Evolutionary conservation across 495 filamentous ascomycete species (phyloP).

Genomic region (Podospora bellae-mahoneyi): DNA sequence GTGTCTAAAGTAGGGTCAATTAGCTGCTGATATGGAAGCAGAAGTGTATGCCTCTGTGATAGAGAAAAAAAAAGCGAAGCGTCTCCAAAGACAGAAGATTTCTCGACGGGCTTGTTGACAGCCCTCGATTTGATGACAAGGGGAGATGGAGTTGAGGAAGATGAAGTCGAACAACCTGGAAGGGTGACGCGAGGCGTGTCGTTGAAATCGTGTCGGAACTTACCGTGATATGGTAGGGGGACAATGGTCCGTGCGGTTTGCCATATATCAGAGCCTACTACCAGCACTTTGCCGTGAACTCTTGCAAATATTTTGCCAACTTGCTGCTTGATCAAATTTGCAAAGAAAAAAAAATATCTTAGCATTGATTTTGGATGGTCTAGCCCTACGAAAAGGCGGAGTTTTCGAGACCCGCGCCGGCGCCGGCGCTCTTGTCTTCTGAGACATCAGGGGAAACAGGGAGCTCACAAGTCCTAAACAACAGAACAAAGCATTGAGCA

Average conservation of each 20-base stretch:
- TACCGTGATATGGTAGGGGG: not conserved
- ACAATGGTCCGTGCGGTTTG: not conserved
- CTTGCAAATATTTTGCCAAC: not conserved
- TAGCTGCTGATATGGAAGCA: not conserved
- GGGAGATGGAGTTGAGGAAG: not conserved
- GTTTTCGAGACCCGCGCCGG: too few species aligned
- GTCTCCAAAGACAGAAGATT: not conserved
- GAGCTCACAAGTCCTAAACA: too few species aligned
- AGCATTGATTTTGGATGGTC: too few species aligned
- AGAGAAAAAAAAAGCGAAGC: not conserved
- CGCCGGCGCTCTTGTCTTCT: too few species aligned
- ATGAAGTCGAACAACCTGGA: not conserved
- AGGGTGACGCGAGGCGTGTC: not conserved
- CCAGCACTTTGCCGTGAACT: not conserved
- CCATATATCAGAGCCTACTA: not conserved
- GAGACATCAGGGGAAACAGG: too few species aligned
- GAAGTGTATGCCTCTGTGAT: not conserved
- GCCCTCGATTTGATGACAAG: not conserved
- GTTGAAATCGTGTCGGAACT: not conserved
- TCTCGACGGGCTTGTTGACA: not conserved
- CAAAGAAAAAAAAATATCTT: too few species aligned
- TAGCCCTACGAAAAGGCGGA: too few species aligned
- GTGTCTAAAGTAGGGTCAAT: not conserved
- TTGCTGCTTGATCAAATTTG: too few species aligned
- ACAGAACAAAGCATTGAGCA: too few species aligned